Base-by-base conservation (phyloP, 2,329 filamentous ascomycete genomes). In the Tolypocladium tundrense region DNA sequence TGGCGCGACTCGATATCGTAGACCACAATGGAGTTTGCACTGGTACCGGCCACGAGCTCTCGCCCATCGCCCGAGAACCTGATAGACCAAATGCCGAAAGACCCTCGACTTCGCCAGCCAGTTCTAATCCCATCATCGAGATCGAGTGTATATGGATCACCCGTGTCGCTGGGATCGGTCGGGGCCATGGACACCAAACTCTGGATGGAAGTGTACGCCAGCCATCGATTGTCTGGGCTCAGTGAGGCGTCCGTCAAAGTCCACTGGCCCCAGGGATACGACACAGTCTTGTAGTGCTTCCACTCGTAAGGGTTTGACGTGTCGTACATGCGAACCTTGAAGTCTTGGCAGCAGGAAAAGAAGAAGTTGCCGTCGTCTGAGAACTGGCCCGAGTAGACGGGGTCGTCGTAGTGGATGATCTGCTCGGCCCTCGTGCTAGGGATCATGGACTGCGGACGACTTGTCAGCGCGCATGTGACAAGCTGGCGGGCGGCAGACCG, bases 311-410 rank as follows among this genome's bases (percentile, higher is more conserved):
- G 91, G 65, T 97, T 96, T 1, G 90, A 92, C 0, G 94, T 97
- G 71, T 97, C 93, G 73, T 97, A 99, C 90, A 99, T 92, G 56
- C 92, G 88, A 11, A 99, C 91, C 64, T 86, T 88, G 75, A 96
- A 96, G 72, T 97, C 92, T 72, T 97, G 91, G 11, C 88, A 88
- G 67, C 89, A 94, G 7, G 88, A 87, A 69, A 93, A 97, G 76
- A 97, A 97, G 76, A 97, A 97, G 72, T 96, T 96, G 33, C 94
- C 94, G 66, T 99, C 94, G 63, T 95, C 90, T 0, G 91, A 96
- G 70, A 97, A 99, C 69, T 97, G 93, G 1, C 94, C 94, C 3
- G 91, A 96, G 68, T 97, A 97, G 56, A 94, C 92, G 45, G 90
- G 86, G 6, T 87, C 82, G 57, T 92, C 84, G 69, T 92, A 95